Percentiles rank a stretch among this genome's conserved stretches.
Evolutionary conservation across 1,139 yeast genomes (phyloP).

Genomic region (Chernovozyma aurita): DNA sequence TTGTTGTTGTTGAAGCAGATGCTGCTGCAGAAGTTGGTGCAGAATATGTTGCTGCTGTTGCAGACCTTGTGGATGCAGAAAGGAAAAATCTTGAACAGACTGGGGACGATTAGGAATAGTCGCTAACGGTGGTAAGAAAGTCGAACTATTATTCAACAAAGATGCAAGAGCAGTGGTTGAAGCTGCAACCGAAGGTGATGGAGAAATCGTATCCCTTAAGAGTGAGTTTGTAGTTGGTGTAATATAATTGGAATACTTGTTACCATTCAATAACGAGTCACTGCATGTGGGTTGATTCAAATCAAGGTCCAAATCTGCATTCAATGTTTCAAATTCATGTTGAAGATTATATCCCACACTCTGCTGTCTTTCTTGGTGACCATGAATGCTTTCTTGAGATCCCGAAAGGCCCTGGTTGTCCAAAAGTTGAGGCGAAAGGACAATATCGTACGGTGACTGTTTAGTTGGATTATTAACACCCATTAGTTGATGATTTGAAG

Average conservation of each 20-base stretch:
- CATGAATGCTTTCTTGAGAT: background rate
- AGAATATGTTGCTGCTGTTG: slow-evolving; percentile 11
- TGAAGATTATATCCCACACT: slow-evolving; percentile 43
- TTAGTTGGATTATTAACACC: background rate
- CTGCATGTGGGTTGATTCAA: slow-evolving; percentile 20
- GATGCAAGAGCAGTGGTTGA: slow-evolving; percentile 5
- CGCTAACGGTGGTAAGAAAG: slow-evolving; percentile 18
- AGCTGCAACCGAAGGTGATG: slow-evolving; percentile 2
- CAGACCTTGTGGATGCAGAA: slow-evolving; percentile 17
- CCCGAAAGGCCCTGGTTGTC: slow-evolving; percentile 3
- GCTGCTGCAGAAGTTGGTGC: slow-evolving; percentile 13
- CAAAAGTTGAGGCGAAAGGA: slow-evolving; percentile 15
- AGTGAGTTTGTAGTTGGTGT: slow-evolving; percentile 1
- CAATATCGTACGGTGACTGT: slow-evolving; percentile 8
- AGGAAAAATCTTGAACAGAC: slow-evolving; percentile 38
- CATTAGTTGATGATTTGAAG: background rate
- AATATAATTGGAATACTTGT: slow-evolving; percentile 1
- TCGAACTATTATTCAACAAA: slow-evolving; percentile 5
- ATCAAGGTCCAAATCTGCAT: slow-evolving; percentile 45
- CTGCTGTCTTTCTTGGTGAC: slow-evolving; percentile 26
- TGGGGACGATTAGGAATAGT: slow-evolving; percentile 40
- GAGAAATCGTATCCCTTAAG: slow-evolving; percentile 3
- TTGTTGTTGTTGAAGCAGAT: slow-evolving; percentile 2
- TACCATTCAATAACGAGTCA: slow-evolving; percentile 10
- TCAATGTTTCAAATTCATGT: slow-evolving; percentile 45